A percentile compares a stretch with the other conserved stretches of the same genome.
Conservation (phyloP, 129 eudicot genomes). For the Tagetes erecta region DNA sequence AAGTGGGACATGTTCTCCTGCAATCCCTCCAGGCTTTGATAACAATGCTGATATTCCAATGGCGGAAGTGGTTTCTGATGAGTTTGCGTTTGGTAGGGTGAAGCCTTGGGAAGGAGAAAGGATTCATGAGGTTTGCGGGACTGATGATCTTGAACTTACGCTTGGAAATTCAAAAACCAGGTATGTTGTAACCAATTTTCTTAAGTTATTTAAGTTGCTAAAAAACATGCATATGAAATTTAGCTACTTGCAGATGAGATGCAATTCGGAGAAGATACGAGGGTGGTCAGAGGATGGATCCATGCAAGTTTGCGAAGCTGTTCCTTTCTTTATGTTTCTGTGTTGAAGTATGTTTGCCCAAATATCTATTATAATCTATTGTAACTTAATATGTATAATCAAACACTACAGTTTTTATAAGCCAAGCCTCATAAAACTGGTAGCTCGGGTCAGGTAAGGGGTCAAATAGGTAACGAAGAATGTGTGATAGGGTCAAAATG, state of each 20-base stretch:
- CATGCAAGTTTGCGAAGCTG: slow-evolving; percentile 22
- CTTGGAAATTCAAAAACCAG: slow-evolving; percentile 69
- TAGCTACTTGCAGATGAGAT: slow-evolving; percentile 27
- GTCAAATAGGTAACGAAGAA: not conserved
- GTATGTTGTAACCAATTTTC: slow-evolving; percentile 18
- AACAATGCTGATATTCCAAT: slow-evolving; percentile 59
- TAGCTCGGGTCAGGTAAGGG: not conserved
- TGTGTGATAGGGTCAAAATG: not conserved
- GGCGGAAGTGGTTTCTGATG: slow-evolving; percentile 55
- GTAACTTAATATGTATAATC: slow-evolving; percentile 21
- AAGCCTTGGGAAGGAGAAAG: slow-evolving; percentile 96
- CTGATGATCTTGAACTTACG: slow-evolving; percentile 90
- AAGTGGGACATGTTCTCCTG: slow-evolving; percentile 87
- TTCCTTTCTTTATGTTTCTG: slow-evolving; percentile 6
- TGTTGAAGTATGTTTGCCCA: slow-evolving; percentile 36
- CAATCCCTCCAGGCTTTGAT: slow-evolving; percentile 53
- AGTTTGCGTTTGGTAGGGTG: slow-evolving; percentile 80
- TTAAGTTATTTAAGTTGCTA: not conserved
- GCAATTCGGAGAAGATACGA: slow-evolving; percentile 14
- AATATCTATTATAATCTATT: slow-evolving; percentile 23
- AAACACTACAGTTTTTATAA: not conserved
- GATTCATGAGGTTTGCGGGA: slow-evolving; percentile 70
- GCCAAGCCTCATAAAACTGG: not conserved
- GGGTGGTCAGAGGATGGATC: slow-evolving; percentile 23
- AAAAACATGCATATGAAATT: not conserved